Percentiles rank a stretch among this genome's conserved stretches.
Evolutionary conservation across 2,329 filamentous ascomycete genomes (phyloP).

Genomic region (Penicillium sp.): DNA sequence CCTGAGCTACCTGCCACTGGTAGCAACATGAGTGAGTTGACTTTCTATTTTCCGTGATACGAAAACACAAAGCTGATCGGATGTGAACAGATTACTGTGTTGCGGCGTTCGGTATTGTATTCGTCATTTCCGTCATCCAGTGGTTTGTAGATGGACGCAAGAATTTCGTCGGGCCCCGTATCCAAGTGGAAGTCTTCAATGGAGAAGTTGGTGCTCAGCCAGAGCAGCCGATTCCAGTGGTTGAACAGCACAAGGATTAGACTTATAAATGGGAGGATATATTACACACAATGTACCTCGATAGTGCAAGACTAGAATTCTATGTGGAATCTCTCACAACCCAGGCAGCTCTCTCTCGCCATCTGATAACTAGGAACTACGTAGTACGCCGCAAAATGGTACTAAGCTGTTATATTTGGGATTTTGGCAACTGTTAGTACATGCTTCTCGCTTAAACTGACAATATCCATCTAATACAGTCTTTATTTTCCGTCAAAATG

Average conservation of each 20-base stretch:
- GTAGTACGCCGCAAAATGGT: background rate
- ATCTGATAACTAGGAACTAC: background rate
- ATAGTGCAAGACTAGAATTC: background rate
- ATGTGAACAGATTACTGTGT: conserved; percentile 39
- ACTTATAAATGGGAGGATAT: background rate
- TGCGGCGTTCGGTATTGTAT: conserved; percentile 57
- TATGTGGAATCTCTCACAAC: background rate
- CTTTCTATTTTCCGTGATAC: background rate
- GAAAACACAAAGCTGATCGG: background rate
- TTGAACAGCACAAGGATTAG: conserved; percentile 15
- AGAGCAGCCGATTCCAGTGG: conserved; percentile 16
- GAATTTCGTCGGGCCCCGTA: conserved; percentile 55
- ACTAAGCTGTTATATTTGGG: background rate
- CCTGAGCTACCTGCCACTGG: conserved; percentile 62
- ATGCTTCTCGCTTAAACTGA: background rate
- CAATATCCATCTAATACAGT: background rate
- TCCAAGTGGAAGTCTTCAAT: conserved; percentile 41
- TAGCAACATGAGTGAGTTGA: conserved; percentile 63
- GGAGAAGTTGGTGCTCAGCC: conserved; percentile 18
- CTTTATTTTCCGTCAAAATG: too few relatives aligned
- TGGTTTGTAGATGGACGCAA: conserved; percentile 61
- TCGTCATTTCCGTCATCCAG: conserved; percentile 56
- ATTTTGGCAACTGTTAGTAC: background rate
- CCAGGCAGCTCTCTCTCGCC: background rate
- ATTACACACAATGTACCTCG: background rate